Percentiles rank a stretch among this genome's conserved stretches.
Conservation (phyloP, 2,329 filamentous ascomycete species). For the Parastagonospora nodorum region DNA sequence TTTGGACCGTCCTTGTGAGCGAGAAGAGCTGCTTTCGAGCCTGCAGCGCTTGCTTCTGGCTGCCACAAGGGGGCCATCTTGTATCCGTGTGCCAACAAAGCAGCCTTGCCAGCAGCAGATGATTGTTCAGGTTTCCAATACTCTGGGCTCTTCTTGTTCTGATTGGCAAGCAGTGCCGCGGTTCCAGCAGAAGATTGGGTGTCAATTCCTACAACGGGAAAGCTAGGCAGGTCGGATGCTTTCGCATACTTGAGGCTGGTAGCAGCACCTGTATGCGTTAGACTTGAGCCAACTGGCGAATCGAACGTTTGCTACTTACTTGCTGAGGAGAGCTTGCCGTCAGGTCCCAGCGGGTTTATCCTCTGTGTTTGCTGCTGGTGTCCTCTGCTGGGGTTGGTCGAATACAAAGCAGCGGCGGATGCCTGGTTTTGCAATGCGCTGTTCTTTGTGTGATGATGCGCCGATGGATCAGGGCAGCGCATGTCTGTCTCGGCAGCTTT, state of each 20-base stretch:
- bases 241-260: conserved; percentile 72
- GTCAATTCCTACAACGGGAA: conserved; percentile 68
- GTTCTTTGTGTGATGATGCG: conserved; percentile 44
- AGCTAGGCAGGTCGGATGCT: conserved; percentile 75
- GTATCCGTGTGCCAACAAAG: conserved; percentile 64
- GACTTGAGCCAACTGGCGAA: conserved; percentile 5
- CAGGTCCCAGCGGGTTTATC: conserved; percentile 52
- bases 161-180: conserved; percentile 75
- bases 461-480: conserved; percentile 52
- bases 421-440: conserved; percentile 55
- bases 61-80: conserved; percentile 67
- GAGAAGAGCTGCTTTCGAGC: conserved; percentile 75
- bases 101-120: conserved; percentile 62
- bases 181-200: conserved; percentile 68
- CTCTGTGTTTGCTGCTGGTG: conserved; percentile 21
- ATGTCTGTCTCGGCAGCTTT: conserved; percentile 22
- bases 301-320: conserved; percentile 48
- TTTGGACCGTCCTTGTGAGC: conserved; percentile 62
- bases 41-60: conserved; percentile 66
- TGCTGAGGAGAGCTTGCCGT: conserved; percentile 63
- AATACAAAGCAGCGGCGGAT: conserved; percentile 66
- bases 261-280: conserved; percentile 57
- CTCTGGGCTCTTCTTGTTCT: conserved; percentile 68
- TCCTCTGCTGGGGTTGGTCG: conserved; percentile 33
- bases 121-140: conserved; percentile 68